Percentiles rank a stretch among this genome's conserved stretches.
phyloP scores from a whole-genome alignment of 441 rosid species.

The Gossypium schwendimanii region DNA sequence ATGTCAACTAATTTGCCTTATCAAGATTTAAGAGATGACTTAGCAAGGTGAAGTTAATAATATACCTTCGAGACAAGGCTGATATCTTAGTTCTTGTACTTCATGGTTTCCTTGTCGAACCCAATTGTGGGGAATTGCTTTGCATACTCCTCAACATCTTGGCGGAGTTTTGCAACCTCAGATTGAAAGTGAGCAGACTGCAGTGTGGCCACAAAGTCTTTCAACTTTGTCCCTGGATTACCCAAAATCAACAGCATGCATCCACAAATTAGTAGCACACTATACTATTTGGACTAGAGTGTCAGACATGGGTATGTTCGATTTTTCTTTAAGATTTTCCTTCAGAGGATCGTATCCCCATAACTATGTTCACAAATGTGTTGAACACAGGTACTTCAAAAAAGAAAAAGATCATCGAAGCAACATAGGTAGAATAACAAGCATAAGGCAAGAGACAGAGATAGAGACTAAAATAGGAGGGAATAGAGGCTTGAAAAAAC shows the following conservation, averaged over 20 bases:
- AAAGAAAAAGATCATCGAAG: not conserved
- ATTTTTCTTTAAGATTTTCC: too few relatives aligned
- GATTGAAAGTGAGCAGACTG: conserved; percentile 52
- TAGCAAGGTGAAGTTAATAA: not conserved
- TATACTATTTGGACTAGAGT: not conserved
- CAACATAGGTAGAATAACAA: not conserved
- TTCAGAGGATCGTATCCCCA: not conserved
- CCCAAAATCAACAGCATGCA: conserved; percentile 7
- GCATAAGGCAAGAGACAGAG: not conserved
- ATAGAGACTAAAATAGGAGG: not conserved
- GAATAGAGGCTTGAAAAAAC: conserved; percentile 25
- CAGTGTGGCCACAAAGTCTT: conserved; percentile 69
- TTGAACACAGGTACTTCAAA: not conserved
- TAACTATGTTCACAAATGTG: not conserved
- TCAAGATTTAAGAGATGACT: not conserved
- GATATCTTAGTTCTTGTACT: conserved; percentile 67
- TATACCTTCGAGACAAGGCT: conserved; percentile 25
- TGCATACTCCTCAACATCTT: conserved; percentile 76
- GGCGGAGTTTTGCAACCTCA: conserved; percentile 62
- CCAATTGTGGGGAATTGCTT: conserved; percentile 96
- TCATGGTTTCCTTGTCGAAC: conserved; percentile 88
- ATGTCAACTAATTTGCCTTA: not conserved
- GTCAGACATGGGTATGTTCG: not conserved
- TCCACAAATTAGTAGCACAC: not conserved
- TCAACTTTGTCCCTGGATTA: conserved; percentile 72